Evolutionary conservation across 2,329 filamentous ascomycete species (phyloP), one percentile per base, ranked within the genome.

Genomic region (Fusarium aywerte): DNA sequence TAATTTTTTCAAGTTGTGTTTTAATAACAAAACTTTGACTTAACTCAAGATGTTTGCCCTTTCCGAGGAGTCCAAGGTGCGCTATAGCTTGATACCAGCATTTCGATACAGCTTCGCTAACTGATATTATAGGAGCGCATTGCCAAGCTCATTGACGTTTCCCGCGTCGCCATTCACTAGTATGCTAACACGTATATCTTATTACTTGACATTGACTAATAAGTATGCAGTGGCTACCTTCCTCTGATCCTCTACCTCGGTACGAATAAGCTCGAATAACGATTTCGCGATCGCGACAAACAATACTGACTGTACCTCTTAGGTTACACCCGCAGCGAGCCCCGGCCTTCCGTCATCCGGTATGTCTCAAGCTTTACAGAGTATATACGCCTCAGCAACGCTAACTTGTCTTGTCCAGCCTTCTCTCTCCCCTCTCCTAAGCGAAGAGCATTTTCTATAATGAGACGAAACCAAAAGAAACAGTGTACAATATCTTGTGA

Each of bases 31-130:
- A 27, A 23, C 32, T 16, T 44, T 18, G 43, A 23, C 39, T 35
- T 49, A 35, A 49, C 40, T 48, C 78, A 85, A 73, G 52, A 88
- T 88, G 85, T 85, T 88, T 68, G 77, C 84, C 76, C 90, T 98
- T 71, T 98, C 96, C 50, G 96, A 99, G 82, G 96, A 99, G 84
- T 93, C 94, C 77, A 98, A 98, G 91, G 95, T 97, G 78, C 70
- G 77, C 54, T 32, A 31, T 10, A 23, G 18, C 44, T 45, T 43
- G 39, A 44, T 39, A 47, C 33, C 18, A 40, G 35, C 44, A 55
- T 59, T 18, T 62, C 35, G 42, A 42, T 38, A 27, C 45, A 45
- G 44, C 23, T 57, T 60, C 25, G 21, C 55, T 73, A 56, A 73
- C 25, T 12, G 23, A 39, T 31, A 35, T 35, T 49, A 71, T 74